A percentile compares a stretch with the other conserved stretches of the same genome.
Conservation (phyloP, 176 grass and related monocot species). For the Rhynchospora breviuscula region DNA sequence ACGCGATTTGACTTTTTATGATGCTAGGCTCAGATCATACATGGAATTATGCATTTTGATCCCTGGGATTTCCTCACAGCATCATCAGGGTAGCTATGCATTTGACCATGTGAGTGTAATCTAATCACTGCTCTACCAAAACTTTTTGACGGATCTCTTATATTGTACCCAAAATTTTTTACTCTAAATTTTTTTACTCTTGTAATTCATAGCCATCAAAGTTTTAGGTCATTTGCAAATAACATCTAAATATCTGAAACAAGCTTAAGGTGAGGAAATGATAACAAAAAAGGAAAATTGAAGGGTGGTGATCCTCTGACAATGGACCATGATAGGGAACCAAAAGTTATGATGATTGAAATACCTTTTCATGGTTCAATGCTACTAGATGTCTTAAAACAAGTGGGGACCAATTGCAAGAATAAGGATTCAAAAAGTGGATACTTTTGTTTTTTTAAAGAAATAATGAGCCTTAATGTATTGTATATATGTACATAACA, state of each 20-base stretch:
- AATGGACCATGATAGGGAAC: too few species aligned
- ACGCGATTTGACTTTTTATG: not conserved
- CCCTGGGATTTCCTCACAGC: slow-evolving; percentile 67
- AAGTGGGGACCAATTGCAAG: not conserved
- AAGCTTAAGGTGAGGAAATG: not conserved
- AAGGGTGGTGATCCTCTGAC: too few species aligned
- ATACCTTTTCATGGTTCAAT: not conserved
- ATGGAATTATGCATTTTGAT: slow-evolving; percentile 99
- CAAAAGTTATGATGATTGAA: too few species aligned
- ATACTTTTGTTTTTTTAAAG: not conserved
- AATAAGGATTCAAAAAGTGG: not conserved
- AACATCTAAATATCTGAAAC: not conserved
- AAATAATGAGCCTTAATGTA: not conserved
- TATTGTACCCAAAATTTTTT: slow-evolving; percentile 20
- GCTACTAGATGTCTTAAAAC: not conserved
- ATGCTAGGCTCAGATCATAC: slow-evolving; percentile 83
- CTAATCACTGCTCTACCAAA: slow-evolving; percentile 6
- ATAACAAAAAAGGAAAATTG: too few species aligned
- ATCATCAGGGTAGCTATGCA: slow-evolving; percentile 46
- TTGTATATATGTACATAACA: not conserved
- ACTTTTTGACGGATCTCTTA: slow-evolving; percentile 9
- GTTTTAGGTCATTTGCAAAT: not conserved
- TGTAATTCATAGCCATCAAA: not conserved
- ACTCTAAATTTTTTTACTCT: slow-evolving; percentile 8
- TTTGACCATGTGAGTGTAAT: slow-evolving; percentile 45